Conservation (phyloP, 495 filamentous ascomycete genomes). For the Halenospora varia region DNA sequence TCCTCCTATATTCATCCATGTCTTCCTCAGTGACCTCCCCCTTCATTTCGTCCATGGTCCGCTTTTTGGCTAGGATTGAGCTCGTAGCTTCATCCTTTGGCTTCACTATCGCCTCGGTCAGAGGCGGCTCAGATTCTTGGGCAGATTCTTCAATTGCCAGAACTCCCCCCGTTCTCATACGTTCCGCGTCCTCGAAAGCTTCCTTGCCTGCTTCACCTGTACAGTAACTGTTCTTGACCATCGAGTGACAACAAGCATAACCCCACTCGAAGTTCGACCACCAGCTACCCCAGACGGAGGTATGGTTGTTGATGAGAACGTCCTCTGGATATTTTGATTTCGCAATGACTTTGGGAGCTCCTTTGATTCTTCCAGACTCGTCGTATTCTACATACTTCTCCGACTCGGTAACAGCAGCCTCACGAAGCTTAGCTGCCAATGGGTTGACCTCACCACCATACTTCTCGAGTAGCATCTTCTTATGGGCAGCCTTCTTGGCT, state of each 20-base stretch:
- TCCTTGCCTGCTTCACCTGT: constrained; percentile 81
- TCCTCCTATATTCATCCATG: constrained; percentile 75
- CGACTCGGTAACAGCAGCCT: constrained; percentile 67
- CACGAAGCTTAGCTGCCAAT: constrained; percentile 56
- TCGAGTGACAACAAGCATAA: constrained; percentile 93
- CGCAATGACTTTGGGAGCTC: constrained; percentile 65
- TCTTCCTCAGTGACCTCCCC: constrained; percentile 77
- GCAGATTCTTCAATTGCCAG: constrained; percentile 27
- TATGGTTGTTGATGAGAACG: constrained; percentile 85
- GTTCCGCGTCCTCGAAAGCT: constrained; percentile 65
- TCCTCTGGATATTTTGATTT: constrained; percentile 93
- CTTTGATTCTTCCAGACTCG: constrained; percentile 83
- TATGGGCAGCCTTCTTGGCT: constrained; percentile 59
- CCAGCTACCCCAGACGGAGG: constrained; percentile 94
- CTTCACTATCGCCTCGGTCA: constrained; percentile 25
- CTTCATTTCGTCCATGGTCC: constrained; percentile 70
- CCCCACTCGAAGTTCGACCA: constrained; percentile 95
- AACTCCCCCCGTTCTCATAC: constrained; percentile 47
- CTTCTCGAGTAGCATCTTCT: constrained; percentile 72
- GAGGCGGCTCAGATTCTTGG: constrained; percentile 33
- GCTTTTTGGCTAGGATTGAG: constrained; percentile 46
- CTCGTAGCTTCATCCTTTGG: constrained; percentile 13
- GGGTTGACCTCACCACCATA: constrained; percentile 75
- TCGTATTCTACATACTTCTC: constrained; percentile 97
- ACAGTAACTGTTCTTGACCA: constrained; percentile 93